Base-by-base conservation (phyloP, 2,329 filamentous ascomycete species). In the Polytolypa hystricis region DNA sequence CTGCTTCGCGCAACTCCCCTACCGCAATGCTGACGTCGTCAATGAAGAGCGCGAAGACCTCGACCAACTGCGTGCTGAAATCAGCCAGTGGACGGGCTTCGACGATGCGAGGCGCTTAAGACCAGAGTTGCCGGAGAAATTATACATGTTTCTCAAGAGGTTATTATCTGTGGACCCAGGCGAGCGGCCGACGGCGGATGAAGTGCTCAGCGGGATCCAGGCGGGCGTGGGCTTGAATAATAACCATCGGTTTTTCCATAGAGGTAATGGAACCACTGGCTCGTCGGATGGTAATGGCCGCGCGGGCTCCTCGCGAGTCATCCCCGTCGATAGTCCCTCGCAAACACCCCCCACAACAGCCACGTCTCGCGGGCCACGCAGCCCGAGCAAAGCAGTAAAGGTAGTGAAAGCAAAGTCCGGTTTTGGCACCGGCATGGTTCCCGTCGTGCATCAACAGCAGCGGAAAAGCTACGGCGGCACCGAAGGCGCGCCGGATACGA, bases 21-120 rank as follows among this genome's bases (percentile, higher is more conserved):
- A 96, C 54, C 69, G 64, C 16, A 83, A 81, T 48, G 84, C 87
- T 35, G 89, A 96, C 53, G 71, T 80, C 3, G 70, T 93, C 15
- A 77, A 94, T 41, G 89, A 96, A 57, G 89, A 96, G 53, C 78
- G 85, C 38, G 91, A 98, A 55, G 86, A 96, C 46, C 69, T 95
- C 4, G 86, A 95, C 48, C 68, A 79, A 46, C 70, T 98, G 19
- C 77, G 87, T 28, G 80, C 71, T 3, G 91, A 98, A 57, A 96
- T 98, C 39, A 77, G 77, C 8, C 70, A 73, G 21, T 98, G 91
- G 91, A 67, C 77, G 37, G 91, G 91, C 1, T 93, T 96, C 48
- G 76, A 85, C 43, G 80, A 85, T 41, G 80, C 84, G 47, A 71
- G 77, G 21, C 71, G 79, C 23, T 72, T 81, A 44, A 74, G 89